Conservation (phyloP, 1,139 yeast species). For the Sugiyamaella sp. region DNA sequence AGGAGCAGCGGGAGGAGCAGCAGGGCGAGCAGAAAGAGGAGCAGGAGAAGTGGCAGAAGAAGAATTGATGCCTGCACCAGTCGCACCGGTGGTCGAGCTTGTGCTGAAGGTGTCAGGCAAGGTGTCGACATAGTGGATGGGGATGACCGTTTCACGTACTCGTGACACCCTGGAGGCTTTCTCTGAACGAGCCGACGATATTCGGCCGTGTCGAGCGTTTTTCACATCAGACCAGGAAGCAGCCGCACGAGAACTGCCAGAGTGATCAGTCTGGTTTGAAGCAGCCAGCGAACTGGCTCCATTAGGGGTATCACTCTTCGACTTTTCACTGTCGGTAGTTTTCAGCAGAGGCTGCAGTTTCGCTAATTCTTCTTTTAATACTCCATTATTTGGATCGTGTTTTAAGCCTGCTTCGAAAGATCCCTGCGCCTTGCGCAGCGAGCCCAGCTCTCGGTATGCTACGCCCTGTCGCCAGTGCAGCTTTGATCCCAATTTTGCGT, state of each 20-base stretch:
- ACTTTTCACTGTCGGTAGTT: not conserved
- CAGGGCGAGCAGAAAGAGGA: not conserved
- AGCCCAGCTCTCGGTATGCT: slow-evolving; percentile 48
- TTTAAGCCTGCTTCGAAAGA: slow-evolving; percentile 50
- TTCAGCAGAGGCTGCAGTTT: not conserved
- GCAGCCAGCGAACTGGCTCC: too few species aligned
- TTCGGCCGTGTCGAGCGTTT: slow-evolving; percentile 1
- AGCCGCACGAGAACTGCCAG: too few species aligned
- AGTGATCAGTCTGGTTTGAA: too few species aligned
- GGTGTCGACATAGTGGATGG: slow-evolving; percentile 23
- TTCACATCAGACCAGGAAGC: slow-evolving; percentile 6
- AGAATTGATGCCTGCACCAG: not conserved
- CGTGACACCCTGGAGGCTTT: not conserved
- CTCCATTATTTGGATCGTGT: slow-evolving; percentile 51
- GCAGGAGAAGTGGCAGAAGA: not conserved
- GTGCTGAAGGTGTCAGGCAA: slow-evolving; percentile 23
- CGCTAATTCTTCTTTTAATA: slow-evolving; percentile 34
- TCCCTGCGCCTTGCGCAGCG: slow-evolving; percentile 42
- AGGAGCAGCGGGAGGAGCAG: slow-evolving; percentile 1
- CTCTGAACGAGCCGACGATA: not conserved
- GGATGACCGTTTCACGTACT: slow-evolving; percentile 13
- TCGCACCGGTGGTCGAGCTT: not conserved
- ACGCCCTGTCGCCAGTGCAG: slow-evolving; percentile 60
- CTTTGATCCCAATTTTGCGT: slow-evolving; percentile 44
- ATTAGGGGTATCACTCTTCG: too few species aligned